phyloP scores from a whole-genome alignment of 2,329 filamentous ascomycete species.

The Tolypocladium guangdongense region DNA sequence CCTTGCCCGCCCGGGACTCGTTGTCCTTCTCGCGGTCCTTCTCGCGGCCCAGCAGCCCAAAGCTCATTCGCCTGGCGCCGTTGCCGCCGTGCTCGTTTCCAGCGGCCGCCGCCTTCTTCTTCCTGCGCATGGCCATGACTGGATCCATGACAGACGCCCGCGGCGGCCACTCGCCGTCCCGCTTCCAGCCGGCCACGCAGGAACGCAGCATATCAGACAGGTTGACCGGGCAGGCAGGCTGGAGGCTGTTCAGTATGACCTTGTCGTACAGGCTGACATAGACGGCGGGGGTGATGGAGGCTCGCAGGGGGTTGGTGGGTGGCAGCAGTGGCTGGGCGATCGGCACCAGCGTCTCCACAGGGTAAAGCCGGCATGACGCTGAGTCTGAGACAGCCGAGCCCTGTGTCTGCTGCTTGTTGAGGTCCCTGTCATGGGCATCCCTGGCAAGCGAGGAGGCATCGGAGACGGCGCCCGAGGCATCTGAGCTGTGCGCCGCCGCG shows the following conservation, averaged over 20 bases:
- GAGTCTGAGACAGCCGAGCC: slow-evolving; percentile 20
- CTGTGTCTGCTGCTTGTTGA: slow-evolving; percentile 20
- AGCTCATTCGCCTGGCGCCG: slow-evolving; percentile 32
- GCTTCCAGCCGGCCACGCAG: slow-evolving; percentile 84
- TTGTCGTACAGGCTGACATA: slow-evolving; percentile 86
- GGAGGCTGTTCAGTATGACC: slow-evolving; percentile 67
- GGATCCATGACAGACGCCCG: slow-evolving; percentile 32
- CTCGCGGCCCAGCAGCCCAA: slow-evolving; percentile 35
- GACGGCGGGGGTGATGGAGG: slow-evolving; percentile 59
- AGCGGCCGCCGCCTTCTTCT: slow-evolving; percentile 20
- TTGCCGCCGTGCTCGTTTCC: slow-evolving; percentile 15
- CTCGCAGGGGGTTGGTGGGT: slow-evolving; percentile 62
- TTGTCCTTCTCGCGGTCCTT: slow-evolving; percentile 23
- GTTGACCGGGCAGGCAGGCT: slow-evolving; percentile 82
- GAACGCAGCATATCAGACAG: slow-evolving; percentile 68
- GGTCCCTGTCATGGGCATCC: slow-evolving; percentile 18
- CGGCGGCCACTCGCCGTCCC: slow-evolving; percentile 84
- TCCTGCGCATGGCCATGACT: slow-evolving; percentile 26
- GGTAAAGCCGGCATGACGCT: slow-evolving; percentile 21
- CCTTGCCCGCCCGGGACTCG: slow-evolving; percentile 21
- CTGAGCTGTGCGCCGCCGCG: slow-evolving; percentile 14
- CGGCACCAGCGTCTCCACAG: slow-evolving; percentile 56
- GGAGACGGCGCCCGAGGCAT: slow-evolving; percentile 26
- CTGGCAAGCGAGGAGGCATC: slow-evolving; percentile 31
- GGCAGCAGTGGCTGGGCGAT: slow-evolving; percentile 65